Base-by-base conservation (phyloP, 345 rosid genomes). In the Melastoma malabathricum region DNA sequence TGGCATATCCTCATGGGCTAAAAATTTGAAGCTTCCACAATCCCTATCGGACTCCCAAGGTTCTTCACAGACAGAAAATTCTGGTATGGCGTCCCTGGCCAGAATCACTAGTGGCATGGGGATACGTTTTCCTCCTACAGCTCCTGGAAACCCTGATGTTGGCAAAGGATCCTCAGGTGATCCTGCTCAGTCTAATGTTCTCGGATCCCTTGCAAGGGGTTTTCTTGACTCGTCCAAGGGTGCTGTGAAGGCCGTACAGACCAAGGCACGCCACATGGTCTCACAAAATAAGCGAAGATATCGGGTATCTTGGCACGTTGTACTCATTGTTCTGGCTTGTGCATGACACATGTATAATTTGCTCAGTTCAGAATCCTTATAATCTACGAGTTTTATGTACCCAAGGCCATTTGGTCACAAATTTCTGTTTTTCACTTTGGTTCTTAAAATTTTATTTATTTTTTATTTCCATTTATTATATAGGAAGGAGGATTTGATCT, bases 221-320 rank as follows among this genome's bases (percentile, higher is more conserved):
- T 67, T 90, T 57, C 83, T 83, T 59, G 94, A 86, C 63, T 70
- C 96, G n/a, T 86, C 98, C 18, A 73, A 68, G 67, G 81, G 71
- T 75, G 94, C 96, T 2, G 92, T 86, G 14, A 90, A 84, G 75
- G 98, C 94, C 1, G 81, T 83, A 55, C 95, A 89, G 72, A 87
- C 83, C 68, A 89, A 83, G 77, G 96, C 98, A 51, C 79, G 98
- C 13, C 98, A 83, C 55, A 76, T 82, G 51, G 96, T 86, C 54
- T 90, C 98, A 47, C 98, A 90, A 71, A 90, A 90, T 56, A 90
- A 90, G 63, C 60, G 98, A 67, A 86, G 98, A 78, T 90, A 78
- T 69, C 96, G 86, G 98, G 98, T 83, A 14, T 34, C 41, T 34
- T 34, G 38, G 9, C 38, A 31, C 7, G 6, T 31, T 31, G 6